Conservation (phyloP, 495 filamentous ascomycete species). For the Lepidopterella palustris region DNA sequence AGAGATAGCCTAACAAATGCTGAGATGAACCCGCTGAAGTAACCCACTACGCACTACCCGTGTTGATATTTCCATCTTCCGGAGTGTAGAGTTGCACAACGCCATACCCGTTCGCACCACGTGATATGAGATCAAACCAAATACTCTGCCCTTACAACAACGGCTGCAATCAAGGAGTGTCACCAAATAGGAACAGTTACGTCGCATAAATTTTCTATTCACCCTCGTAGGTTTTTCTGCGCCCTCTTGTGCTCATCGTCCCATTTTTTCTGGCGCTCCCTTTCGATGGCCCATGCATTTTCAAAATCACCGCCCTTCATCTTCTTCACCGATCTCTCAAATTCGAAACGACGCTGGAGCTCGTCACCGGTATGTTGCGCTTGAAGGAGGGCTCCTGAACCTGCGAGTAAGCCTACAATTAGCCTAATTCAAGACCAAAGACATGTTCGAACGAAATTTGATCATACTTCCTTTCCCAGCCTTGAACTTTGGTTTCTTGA, state of each 20-base stretch:
- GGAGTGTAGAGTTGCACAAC: no score
- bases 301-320: background rate
- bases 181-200: no score
- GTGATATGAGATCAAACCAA: no score
- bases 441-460: background rate
- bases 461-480: background rate
- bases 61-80: no score
- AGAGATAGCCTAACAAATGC: no score
- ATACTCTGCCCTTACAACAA: no score
- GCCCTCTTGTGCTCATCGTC: slow-evolving; percentile 2
- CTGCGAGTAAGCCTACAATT: background rate
- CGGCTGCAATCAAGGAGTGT: no score
- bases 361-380: slow-evolving; percentile 1
- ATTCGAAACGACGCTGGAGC: slow-evolving; percentile 9
- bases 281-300: slow-evolving; percentile 6
- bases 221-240: no score
- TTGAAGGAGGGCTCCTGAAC: background rate
- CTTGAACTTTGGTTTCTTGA: background rate
- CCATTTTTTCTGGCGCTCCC: slow-evolving; percentile 4
- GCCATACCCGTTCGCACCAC: no score
- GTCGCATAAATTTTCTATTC: no score
- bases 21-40: no score
- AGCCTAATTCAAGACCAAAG: background rate
- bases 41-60: no score
- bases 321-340: slow-evolving; percentile 4